Conservation (phyloP, 1,284 basidiomycete species). For the Cryptococcus maquisensis region DNA sequence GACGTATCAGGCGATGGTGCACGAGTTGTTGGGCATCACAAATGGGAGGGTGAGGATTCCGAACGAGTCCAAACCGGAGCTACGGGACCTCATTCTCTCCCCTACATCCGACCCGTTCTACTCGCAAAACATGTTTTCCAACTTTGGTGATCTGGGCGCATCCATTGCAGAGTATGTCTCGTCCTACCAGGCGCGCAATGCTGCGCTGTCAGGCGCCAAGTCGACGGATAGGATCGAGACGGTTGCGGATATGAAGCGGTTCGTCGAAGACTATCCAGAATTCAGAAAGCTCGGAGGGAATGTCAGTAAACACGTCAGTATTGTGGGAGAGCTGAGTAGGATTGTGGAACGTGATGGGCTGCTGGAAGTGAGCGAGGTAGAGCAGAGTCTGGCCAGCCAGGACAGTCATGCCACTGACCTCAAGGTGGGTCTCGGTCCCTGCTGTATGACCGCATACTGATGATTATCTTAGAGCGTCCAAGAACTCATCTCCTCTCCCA, state of each 20-base stretch:
- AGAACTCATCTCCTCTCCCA: slow-evolving; percentile 62
- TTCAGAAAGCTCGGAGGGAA: slow-evolving; percentile 95
- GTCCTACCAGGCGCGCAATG: slow-evolving; percentile 81
- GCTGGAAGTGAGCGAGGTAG: slow-evolving; percentile 87
- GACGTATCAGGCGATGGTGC: slow-evolving; percentile 99
- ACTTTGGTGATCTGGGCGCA: slow-evolving; percentile 95
- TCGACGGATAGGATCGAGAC: slow-evolving; percentile 79
- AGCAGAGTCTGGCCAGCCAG: slow-evolving; percentile 91
- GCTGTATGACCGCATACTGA: neutral
- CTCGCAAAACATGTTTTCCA: slow-evolving; percentile 82
- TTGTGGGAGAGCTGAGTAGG: slow-evolving; percentile 92
- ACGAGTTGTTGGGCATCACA: slow-evolving; percentile 88
- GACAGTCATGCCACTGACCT: slow-evolving; percentile 76
- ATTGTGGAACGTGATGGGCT: slow-evolving; percentile 81
- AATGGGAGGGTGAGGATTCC: slow-evolving; percentile 87
- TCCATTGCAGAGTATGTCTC: slow-evolving; percentile 90
- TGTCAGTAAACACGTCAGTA: slow-evolving; percentile 94
- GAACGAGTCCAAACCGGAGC: slow-evolving; percentile 80
- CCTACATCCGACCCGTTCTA: slow-evolving; percentile 93
- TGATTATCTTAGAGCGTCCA: slow-evolving; percentile 65
- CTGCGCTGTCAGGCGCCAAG: slow-evolving; percentile 56
- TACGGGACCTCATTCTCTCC: slow-evolving; percentile 90
- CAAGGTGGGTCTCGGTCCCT: slow-evolving; percentile 55
- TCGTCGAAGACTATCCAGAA: slow-evolving; percentile 98
- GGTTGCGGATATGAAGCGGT: slow-evolving; percentile 93